Percentiles rank a stretch among this genome's conserved stretches.
Conservation (phyloP, 2,329 filamentous ascomycete genomes). For the Arachnomyces sp. region DNA sequence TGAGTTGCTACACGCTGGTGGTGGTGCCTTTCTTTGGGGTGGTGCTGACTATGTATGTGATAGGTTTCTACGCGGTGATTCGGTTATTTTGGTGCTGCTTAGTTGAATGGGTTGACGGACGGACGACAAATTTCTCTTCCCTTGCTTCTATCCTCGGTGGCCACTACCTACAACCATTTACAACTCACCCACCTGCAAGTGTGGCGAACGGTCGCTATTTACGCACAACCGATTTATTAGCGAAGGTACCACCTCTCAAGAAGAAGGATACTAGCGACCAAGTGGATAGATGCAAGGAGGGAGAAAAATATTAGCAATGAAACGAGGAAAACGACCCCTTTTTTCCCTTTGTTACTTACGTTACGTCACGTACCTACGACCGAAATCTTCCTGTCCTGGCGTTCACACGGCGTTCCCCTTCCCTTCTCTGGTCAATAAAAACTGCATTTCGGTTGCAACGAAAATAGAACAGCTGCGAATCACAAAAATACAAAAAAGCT, state of each 20-base stretch:
- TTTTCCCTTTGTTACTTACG: neutral
- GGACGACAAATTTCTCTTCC: constrained; percentile 3
- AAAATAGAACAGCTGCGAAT: constrained; percentile 2
- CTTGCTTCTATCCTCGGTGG: neutral
- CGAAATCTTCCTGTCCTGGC: neutral
- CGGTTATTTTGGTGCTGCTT: constrained; percentile 76
- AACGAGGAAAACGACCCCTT: too few species aligned
- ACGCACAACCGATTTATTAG: too few species aligned
- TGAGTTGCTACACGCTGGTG: constrained; percentile 37
- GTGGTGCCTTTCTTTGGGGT: too few species aligned
- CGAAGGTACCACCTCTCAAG: too few species aligned
- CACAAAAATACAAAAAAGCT: constrained; percentile 8
- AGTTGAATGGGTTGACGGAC: constrained; percentile 46
- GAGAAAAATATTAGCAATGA: too few species aligned
- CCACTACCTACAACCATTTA: too few species aligned
- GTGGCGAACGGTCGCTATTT: too few species aligned
- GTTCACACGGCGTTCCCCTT: too few species aligned
- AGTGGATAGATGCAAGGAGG: too few species aligned
- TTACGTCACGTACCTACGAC: neutral
- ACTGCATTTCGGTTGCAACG: neutral
- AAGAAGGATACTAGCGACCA: too few species aligned
- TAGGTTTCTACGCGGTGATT: constrained; percentile 80
- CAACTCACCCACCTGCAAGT: too few species aligned
- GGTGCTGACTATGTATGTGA: constrained; percentile 2
- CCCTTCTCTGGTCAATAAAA: too few species aligned